Evolutionary conservation across 1,284 basidiomycete genomes (phyloP), one percentile per base, ranked within the genome.

Genomic region (Tilletia walkeri): DNA sequence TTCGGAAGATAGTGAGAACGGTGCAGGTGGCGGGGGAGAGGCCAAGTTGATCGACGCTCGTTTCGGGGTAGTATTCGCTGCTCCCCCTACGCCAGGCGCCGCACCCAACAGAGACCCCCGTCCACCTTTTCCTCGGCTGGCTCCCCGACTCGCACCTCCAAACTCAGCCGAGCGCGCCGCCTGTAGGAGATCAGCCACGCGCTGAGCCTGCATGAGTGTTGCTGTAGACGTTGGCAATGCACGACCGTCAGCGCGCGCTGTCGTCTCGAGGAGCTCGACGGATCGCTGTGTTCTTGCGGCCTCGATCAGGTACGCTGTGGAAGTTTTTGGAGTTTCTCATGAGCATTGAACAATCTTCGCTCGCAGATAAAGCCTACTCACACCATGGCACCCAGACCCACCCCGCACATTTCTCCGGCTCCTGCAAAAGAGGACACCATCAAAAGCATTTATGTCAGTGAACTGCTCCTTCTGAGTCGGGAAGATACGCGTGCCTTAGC

Each of bases 371-470:
- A 14, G 10, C 9, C 6, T 61, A 61, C 56, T 61, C 56, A 61
- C 56, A 14, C 56, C 56, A 61, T 18, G 56, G 56, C 4, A 61
- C 56, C 56, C 56, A 61, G 14, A 61, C 56, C 56, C 56, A 61
- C 9, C 56, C 56, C 56, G 16, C 16, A 38, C 56, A 61, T 18
- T 61, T 61, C 6, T 61, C 56, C 20, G 56, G 56, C 36, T 61
- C 56, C 56, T 61, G 56, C 41, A 45, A 3, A 45, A 45, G 9
- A 45, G 14, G 24, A 30, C 24, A 30, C 2, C 24, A 30, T 30
- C 24, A 30, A 30, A 2, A 2, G 24, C 24, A 30, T 30, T 1
- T 2, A 30, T 30, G 24, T 30, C 24, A 30, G 24, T 30, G 24
- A 30, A 30, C 24, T 30, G 24, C 24, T 30, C 2, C 24, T 30